These are phyloP conservation scores for Immersiella caudata DNA, from an alignment of 495 filamentous ascomycete species.

Conservation along the genomic window DNA sequence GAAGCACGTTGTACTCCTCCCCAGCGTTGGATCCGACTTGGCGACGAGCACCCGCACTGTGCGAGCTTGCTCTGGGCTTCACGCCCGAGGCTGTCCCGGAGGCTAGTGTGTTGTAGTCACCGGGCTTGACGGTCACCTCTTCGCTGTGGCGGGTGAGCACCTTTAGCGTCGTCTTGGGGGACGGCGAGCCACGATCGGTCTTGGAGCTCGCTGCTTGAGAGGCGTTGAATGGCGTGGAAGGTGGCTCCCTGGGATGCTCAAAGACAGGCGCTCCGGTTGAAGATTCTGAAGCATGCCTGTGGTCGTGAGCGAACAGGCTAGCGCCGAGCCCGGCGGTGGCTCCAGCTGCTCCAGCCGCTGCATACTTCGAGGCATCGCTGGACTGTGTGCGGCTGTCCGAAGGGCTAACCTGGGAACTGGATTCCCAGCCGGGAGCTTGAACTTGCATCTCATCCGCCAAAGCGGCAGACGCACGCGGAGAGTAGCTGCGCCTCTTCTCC, in stretches of 20 bases:
- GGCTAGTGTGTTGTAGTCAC: conserved; percentile 21
- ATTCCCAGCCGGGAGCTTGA: not conserved
- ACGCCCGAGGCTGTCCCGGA: conserved; percentile 36
- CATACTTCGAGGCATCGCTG: not conserved
- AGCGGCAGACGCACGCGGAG: not conserved
- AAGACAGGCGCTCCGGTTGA: conserved; percentile 13
- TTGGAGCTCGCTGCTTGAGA: not conserved
- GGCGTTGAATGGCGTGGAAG: conserved; percentile 14
- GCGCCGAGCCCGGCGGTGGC: conserved; percentile 23
- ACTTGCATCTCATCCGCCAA: not conserved
- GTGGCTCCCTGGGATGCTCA: conserved; percentile 32
- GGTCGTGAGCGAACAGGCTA: conserved; percentile 13
- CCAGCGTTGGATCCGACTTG: not conserved
- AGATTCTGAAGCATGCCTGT: not conserved
- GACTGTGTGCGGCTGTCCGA: not conserved
- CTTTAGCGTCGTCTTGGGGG: not conserved
- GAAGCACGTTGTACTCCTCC: not conserved
- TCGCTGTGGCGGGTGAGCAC: not conserved
- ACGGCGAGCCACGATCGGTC: not conserved
- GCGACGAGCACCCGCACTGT: too few species aligned
- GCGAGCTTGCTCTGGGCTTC: conserved; percentile 4
- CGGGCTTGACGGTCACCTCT: conserved; percentile 18
- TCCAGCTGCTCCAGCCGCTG: conserved; percentile 19
- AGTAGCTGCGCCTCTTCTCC: conserved; percentile 7
- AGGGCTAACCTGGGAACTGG: not conserved